phyloP scores from a whole-genome alignment of 768 basidiomycete genomes.

The Amyloporia xantha region DNA sequence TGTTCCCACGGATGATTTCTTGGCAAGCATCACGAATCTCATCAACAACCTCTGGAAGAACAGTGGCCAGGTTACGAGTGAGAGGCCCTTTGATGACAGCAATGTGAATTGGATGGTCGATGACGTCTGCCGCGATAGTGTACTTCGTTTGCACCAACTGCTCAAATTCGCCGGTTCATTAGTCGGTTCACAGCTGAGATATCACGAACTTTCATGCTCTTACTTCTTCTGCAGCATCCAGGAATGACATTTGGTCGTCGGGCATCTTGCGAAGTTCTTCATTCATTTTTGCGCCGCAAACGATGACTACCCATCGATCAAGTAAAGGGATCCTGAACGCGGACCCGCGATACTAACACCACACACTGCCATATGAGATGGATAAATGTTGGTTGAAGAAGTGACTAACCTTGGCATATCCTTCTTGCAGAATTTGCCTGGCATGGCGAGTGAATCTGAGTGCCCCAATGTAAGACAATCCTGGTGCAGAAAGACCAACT shows the following conservation, averaged over 20 bases:
- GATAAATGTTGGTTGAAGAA: not conserved
- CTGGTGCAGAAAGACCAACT: slow-evolving; percentile 18
- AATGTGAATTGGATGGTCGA: slow-evolving; percentile 13
- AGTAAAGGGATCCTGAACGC: slow-evolving; percentile 38
- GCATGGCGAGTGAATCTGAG: slow-evolving; percentile 14
- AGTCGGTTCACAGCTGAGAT: not conserved
- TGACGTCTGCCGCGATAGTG: slow-evolving; percentile 24
- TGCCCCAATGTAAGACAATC: slow-evolving; percentile 23
- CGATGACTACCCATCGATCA: slow-evolving; percentile 40
- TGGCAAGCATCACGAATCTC: slow-evolving; percentile 10
- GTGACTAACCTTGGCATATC: slow-evolving; percentile 24
- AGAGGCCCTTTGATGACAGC: slow-evolving; percentile 15
- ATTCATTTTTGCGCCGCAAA: slow-evolving; percentile 34
- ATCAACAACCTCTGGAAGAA: slow-evolving; percentile 13
- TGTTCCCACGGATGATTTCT: slow-evolving; percentile 9
- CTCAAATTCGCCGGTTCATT: not conserved
- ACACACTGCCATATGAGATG: too few relatives aligned
- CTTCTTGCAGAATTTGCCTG: slow-evolving; percentile 23
- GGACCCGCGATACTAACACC: slow-evolving; percentile 10
- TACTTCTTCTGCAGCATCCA: slow-evolving; percentile 35
- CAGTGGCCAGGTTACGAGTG: slow-evolving; percentile 10
- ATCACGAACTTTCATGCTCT: not conserved
- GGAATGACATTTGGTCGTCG: slow-evolving; percentile 38
- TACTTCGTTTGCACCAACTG: slow-evolving; percentile 28
- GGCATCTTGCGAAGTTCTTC: slow-evolving; percentile 44